Percentiles rank a stretch among this genome's conserved stretches.
These are phyloP conservation scores for Phialemonium atrogriseum DNA, from an alignment of 2,329 filamentous ascomycete species.

Conservation along the genomic window DNA sequence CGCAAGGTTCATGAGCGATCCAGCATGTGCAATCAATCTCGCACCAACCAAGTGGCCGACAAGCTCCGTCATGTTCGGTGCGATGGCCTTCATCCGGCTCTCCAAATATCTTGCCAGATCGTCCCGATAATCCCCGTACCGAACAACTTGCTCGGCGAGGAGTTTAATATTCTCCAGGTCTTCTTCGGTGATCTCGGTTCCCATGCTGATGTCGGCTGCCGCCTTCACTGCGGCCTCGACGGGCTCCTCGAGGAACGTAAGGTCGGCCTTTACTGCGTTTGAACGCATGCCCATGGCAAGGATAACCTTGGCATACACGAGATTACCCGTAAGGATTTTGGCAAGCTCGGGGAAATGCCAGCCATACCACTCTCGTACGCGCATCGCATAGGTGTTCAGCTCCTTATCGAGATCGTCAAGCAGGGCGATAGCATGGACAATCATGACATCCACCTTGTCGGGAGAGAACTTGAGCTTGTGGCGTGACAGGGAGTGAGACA, in stretches of 20 bases:
- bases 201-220: conserved; percentile 95
- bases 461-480: conserved; percentile 98
- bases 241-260: conserved; percentile 89
- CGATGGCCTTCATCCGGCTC: conserved; percentile 92
- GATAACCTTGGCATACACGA: conserved; percentile 86
- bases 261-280: conserved; percentile 66
- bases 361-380: conserved; percentile 99
- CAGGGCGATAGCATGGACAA: conserved; percentile 90
- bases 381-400: conserved; percentile 97
- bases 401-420: conserved; percentile 98
- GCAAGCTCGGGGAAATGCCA: conserved; percentile 99
- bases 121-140: conserved; percentile 81
- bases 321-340: conserved; percentile 94
- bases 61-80: conserved; percentile 88
- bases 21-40: conserved; percentile 87
- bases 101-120: conserved; percentile 85
- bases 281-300: conserved; percentile 82
- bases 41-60: conserved; percentile 92
- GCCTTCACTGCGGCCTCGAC: conserved; percentile 87
- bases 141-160: conserved; percentile 87
- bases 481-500: conserved; percentile 91
- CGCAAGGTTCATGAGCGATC: conserved; percentile 87
- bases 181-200: conserved; percentile 88
- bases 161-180: conserved; percentile 90
- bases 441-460: conserved; percentile 99